Conservation (phyloP, 495 filamentous ascomycete genomes). For the Amphirosellinia nigrospora region DNA sequence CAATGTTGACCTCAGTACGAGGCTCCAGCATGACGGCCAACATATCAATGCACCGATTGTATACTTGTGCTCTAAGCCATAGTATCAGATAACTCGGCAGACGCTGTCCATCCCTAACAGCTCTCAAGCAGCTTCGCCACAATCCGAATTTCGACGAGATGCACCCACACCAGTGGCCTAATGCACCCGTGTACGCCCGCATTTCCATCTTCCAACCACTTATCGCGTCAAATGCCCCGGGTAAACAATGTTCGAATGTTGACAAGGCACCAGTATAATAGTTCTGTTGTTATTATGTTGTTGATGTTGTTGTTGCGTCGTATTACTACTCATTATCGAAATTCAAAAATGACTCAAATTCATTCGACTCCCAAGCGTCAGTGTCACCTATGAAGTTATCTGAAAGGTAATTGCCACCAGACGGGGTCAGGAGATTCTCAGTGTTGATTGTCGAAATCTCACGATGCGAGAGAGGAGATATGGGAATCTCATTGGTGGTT, state of each 20-base stretch:
- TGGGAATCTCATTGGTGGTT: no score
- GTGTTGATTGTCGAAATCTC: not conserved
- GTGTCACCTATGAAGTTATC: conserved; percentile 17
- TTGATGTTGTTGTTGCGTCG: not conserved
- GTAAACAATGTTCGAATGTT: not conserved
- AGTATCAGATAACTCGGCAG: not conserved
- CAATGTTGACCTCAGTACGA: not conserved
- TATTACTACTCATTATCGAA: conserved; percentile 35
- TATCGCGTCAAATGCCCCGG: not conserved
- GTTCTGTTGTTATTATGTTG: not conserved
- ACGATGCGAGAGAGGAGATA: no score
- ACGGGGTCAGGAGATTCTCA: not conserved
- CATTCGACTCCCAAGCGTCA: conserved; percentile 35
- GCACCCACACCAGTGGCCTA: not conserved
- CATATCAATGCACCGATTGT: not conserved
- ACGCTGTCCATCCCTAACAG: no score
- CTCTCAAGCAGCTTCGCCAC: not conserved
- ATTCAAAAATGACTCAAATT: conserved; percentile 33
- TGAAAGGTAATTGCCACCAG: not conserved
- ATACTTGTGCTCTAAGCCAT: not conserved
- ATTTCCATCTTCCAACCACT: not conserved
- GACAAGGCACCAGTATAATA: not conserved
- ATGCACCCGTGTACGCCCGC: not conserved
- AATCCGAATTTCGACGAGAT: not conserved
- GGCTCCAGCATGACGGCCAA: not conserved